Evolutionary conservation across 306 rosid species (phyloP).

Genomic region (Castanea mollissima): DNA sequence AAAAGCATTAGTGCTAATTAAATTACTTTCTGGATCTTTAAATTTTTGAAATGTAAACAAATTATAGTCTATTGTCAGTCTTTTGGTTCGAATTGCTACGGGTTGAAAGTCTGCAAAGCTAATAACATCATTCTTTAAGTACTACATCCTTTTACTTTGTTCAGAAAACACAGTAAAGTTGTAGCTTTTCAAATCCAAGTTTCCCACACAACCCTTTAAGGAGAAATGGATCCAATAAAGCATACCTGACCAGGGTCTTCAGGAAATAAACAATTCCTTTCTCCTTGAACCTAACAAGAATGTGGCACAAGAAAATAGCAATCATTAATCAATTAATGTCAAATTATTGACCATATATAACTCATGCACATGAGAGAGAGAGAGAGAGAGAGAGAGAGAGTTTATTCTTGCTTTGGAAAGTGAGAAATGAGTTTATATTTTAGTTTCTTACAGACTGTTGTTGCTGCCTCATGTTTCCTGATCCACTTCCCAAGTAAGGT

Average conservation of each 20-base stretch:
- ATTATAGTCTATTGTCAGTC: neutral
- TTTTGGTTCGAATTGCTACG: slow-evolving; percentile 13
- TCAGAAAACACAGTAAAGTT: slow-evolving; percentile 15
- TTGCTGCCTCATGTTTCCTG: slow-evolving; percentile 62
- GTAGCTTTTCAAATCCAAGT: slow-evolving; percentile 27
- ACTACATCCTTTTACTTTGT: slow-evolving; percentile 14
- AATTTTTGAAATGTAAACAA: neutral
- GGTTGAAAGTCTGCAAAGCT: slow-evolving; percentile 30
- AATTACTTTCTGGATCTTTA: neutral
- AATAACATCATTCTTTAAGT: slow-evolving; percentile 23
- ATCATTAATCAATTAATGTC: slow-evolving; percentile 48
- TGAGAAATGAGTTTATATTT: slow-evolving; percentile 26
- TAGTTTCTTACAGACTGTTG: slow-evolving; percentile 65
- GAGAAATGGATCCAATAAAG: slow-evolving; percentile 47
- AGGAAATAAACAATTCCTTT: slow-evolving; percentile 84
- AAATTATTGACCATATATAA: slow-evolving; percentile 28
- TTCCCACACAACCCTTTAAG: slow-evolving; percentile 26
- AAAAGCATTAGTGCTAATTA: neutral
- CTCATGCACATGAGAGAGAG: slow-evolving; percentile 29
- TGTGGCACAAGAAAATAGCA: slow-evolving; percentile 16
- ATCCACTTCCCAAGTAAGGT: slow-evolving; percentile 80
- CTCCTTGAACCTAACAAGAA: slow-evolving; percentile 74
- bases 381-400: neutral
- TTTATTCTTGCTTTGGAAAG: slow-evolving; percentile 41
- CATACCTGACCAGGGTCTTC: slow-evolving; percentile 98